Conservation (phyloP, 495 filamentous ascomycete species). For the Neurospora sp. region DNA sequence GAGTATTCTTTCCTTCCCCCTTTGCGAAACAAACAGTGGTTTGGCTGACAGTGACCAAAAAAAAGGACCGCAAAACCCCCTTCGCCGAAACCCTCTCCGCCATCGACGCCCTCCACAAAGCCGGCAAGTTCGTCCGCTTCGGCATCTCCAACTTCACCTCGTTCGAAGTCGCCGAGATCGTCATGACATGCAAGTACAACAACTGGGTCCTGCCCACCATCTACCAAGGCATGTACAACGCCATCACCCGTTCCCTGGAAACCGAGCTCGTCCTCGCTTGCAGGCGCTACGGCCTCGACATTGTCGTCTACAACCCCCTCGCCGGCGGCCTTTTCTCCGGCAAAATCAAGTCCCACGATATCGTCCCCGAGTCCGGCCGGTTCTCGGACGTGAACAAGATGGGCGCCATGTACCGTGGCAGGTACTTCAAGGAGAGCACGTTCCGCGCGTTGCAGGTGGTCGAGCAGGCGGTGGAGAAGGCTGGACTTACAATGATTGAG, state of each 20-base stretch:
- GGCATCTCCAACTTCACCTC: constrained; percentile 80
- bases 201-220: constrained; percentile 63
- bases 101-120: constrained; percentile 71
- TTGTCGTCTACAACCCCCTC: constrained; percentile 86
- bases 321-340: constrained; percentile 79
- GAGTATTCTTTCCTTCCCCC: background rate
- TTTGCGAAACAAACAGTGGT: too few relatives aligned
- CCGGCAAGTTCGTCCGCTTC: constrained; percentile 76
- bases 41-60: too few relatives aligned
- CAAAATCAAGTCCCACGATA: constrained; percentile 62
- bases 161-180: constrained; percentile 86
- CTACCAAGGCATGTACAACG: constrained; percentile 60
- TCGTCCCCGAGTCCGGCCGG: constrained; percentile 54
- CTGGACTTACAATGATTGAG: constrained; percentile 72
- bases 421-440: constrained; percentile 69
- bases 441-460: constrained; percentile 68
- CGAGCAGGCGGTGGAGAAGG: constrained; percentile 62
- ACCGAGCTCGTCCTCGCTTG: constrained; percentile 70
- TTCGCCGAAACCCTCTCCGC: constrained; percentile 72
- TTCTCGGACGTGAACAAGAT: constrained; percentile 42
- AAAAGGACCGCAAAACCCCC: constrained; percentile 54
- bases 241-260: constrained; percentile 67
- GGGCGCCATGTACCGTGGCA: constrained; percentile 59
- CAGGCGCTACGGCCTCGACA: constrained; percentile 73
- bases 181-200: constrained; percentile 67